phyloP scores from a whole-genome alignment of 225 moss, liverwort and hornwort genomes.

The Ulota crispa region DNA sequence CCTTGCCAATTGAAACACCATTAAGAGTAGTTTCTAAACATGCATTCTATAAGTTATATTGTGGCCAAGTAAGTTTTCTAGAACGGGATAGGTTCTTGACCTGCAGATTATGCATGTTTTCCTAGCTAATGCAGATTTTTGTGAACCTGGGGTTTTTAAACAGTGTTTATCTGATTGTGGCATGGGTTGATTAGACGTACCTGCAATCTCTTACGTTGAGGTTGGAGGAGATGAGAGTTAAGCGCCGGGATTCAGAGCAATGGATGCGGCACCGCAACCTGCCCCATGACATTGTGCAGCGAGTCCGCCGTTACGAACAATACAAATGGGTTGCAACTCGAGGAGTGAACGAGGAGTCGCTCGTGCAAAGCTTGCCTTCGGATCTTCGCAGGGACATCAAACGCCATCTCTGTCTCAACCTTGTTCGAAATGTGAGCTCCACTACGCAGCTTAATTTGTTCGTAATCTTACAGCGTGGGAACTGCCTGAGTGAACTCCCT shows the following conservation, averaged over 20 bases:
- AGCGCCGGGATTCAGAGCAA: constrained; percentile 55
- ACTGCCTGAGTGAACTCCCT: background rate
- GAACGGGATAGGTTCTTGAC: background rate
- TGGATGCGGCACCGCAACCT: constrained; percentile 64
- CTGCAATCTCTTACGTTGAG: constrained; percentile 49
- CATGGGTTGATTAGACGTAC: constrained; percentile 39
- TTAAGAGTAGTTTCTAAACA: background rate
- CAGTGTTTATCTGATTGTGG: background rate
- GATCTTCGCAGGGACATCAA: constrained; percentile 56
- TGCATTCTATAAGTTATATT: background rate
- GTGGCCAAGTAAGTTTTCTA: background rate
- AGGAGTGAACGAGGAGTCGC: constrained; percentile 57
- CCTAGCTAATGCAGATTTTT: background rate
- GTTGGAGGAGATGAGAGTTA: constrained; percentile 62
- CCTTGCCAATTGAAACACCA: background rate
- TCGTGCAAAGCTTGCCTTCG: constrained; percentile 46
- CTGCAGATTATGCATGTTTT: background rate
- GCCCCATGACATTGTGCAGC: constrained; percentile 39
- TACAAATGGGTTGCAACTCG: constrained; percentile 55
- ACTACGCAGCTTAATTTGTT: background rate
- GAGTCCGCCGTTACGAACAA: constrained; percentile 54
- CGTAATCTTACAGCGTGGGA: background rate
- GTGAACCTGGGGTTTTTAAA: background rate
- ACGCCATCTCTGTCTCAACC: constrained; percentile 52
- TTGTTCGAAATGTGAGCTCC: constrained; percentile 43